Percentiles rank a stretch among this genome's conserved stretches.
These are phyloP conservation scores for Trichaptum fuscoviolaceum DNA, from an alignment of 768 basidiomycete genomes.

Conservation along the genomic window DNA sequence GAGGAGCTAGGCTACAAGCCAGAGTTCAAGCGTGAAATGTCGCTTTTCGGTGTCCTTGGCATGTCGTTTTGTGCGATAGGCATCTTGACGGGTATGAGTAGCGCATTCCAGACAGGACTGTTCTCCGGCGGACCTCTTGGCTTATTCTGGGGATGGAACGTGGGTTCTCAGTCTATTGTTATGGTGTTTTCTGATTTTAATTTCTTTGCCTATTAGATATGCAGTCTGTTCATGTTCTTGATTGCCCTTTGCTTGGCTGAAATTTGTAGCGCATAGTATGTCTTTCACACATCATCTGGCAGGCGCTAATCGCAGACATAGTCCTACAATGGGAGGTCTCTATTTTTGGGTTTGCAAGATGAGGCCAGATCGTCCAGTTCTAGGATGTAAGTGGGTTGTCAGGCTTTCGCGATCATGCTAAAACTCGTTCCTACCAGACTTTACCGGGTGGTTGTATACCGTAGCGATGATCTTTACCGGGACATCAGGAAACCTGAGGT, in stretches of 20 bases:
- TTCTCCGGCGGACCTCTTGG: constrained; percentile 55
- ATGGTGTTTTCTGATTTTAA: neutral
- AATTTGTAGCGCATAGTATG: constrained; percentile 55
- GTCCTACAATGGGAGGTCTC: constrained; percentile 52
- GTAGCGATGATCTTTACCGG: constrained; percentile 57
- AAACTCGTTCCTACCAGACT: constrained; percentile 19
- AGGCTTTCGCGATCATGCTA: neutral
- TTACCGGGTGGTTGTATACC: constrained; percentile 56
- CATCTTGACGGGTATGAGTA: constrained; percentile 56
- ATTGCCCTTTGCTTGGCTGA: constrained; percentile 53
- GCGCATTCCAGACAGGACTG: constrained; percentile 53
- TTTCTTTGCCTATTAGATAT: constrained; percentile 29
- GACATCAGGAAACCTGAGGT: constrained; percentile 54
- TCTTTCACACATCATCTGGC: constrained; percentile 1
- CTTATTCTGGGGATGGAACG: constrained; percentile 62
- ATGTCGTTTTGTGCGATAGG: constrained; percentile 59
- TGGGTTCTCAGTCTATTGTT: constrained; percentile 19
- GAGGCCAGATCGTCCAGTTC: constrained; percentile 47
- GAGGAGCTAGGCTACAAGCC: constrained; percentile 49
- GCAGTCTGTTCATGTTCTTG: constrained; percentile 53
- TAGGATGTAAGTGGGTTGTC: constrained; percentile 41
- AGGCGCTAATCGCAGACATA: constrained; percentile 14
- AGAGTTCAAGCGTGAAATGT: constrained; percentile 56
- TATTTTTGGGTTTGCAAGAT: constrained; percentile 63
- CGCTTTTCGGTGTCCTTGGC: constrained; percentile 51